phyloP scores from a whole-genome alignment of 2,329 filamentous ascomycete genomes.

The Ascochyta viciae-villosae region DNA sequence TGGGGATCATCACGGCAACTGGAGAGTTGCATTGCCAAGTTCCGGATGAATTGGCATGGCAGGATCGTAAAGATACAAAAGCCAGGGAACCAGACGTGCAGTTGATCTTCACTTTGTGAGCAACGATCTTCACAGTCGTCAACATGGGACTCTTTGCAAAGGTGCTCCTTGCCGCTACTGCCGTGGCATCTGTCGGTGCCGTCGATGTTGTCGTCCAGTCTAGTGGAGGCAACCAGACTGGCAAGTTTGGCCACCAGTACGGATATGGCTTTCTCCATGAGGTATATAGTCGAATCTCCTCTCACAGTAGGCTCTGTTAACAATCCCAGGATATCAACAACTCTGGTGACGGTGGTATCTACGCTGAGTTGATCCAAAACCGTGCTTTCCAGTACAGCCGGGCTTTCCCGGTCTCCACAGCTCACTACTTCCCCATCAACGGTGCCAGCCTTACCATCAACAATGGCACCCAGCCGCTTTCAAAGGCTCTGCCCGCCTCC shows the following conservation, averaged over 20 bases:
- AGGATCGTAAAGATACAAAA: slow-evolving; percentile 10
- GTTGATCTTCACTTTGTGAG: slow-evolving; percentile 11
- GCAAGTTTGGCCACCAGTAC: slow-evolving; percentile 37
- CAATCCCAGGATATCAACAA: slow-evolving; percentile 61
- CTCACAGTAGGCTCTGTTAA: neutral
- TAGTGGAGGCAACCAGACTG: slow-evolving; percentile 38
- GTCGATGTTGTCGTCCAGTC: slow-evolving; percentile 37
- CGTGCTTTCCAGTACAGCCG: slow-evolving; percentile 68
- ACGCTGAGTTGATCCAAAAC: slow-evolving; percentile 74
- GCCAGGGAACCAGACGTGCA: neutral
- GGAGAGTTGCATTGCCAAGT: slow-evolving; percentile 10
- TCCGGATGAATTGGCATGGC: slow-evolving; percentile 6
- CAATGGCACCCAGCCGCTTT: slow-evolving; percentile 51
- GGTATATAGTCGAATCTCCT: slow-evolving; percentile 12
- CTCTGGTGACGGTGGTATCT: slow-evolving; percentile 75
- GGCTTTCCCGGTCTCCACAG: slow-evolving; percentile 33
- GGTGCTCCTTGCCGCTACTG: slow-evolving; percentile 30
- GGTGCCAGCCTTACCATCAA: slow-evolving; percentile 48
- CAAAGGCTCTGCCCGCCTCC: slow-evolving; percentile 53
- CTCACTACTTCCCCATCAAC: slow-evolving; percentile 43
- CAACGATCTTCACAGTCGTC: slow-evolving; percentile 20
- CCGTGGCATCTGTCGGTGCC: slow-evolving; percentile 30
- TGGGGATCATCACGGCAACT: slow-evolving; percentile 15
- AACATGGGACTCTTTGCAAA: slow-evolving; percentile 31
- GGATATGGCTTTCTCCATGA: slow-evolving; percentile 44